Percentiles rank a stretch among this genome's conserved stretches.
Evolutionary conservation across 176 grass and related monocot genomes (phyloP).

Genomic region (Musa troglodytarum): DNA sequence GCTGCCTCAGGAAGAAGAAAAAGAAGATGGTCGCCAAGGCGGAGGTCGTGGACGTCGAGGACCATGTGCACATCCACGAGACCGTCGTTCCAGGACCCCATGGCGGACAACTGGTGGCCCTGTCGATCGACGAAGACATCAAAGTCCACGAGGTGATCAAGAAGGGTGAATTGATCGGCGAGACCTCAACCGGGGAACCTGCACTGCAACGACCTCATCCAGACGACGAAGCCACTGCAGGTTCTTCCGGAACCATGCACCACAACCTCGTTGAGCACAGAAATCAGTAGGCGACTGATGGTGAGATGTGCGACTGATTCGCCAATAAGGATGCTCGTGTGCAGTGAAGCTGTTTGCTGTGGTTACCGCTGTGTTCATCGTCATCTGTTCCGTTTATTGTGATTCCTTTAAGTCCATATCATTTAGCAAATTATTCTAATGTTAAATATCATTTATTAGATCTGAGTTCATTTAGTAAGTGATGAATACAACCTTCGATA

Average conservation of each 20-base stretch:
- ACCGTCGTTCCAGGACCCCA: conserved; percentile 22
- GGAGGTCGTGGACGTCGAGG: conserved; percentile 42
- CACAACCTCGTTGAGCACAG: neutral
- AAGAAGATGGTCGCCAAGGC: conserved; percentile 28
- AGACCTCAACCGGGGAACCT: conserved; percentile 3
- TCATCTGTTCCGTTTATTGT: too few species aligned
- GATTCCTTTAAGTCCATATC: too few species aligned
- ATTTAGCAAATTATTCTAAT: too few species aligned
- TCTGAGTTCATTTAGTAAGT: too few species aligned
- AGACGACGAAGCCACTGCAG: neutral
- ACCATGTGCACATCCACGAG: conserved; percentile 49
- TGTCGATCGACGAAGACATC: conserved; percentile 57
- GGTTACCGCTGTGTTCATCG: too few species aligned
- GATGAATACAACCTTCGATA: too few species aligned
- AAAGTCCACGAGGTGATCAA: conserved; percentile 44
- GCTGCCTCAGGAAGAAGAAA: conserved; percentile 56
- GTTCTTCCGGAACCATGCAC: neutral
- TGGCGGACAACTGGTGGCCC: conserved; percentile 22
- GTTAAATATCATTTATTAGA: too few species aligned
- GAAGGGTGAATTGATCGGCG: conserved; percentile 30
- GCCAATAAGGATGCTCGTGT: too few species aligned
- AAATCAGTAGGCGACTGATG: too few species aligned
- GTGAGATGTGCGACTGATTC: too few species aligned
- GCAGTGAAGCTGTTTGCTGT: too few species aligned
- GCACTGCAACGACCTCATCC: neutral